Conservation (phyloP, 106 monocot genomes). For the Apostasia shenzhenica region DNA sequence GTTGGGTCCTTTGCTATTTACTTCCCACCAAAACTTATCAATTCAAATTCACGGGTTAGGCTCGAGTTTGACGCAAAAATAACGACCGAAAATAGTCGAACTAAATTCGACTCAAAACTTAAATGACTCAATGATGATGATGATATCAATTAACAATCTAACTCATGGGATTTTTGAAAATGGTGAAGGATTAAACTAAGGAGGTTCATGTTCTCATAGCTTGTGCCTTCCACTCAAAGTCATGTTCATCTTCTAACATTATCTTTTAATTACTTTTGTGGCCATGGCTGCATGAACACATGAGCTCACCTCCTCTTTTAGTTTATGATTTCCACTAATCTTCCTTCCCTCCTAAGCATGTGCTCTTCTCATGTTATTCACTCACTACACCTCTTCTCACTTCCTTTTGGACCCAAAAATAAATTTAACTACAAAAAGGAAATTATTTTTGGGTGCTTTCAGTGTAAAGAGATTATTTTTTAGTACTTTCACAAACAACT, state of each 20-base stretch:
- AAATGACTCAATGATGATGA: no score
- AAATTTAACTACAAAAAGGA: no score
- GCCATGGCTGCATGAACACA: conserved; percentile 25
- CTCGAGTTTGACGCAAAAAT: conserved; percentile 3
- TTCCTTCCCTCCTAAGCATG: conserved; percentile 28
- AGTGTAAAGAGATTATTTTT: no score
- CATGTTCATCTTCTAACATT: conserved; percentile 37
- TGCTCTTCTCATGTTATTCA: conserved; percentile 36
- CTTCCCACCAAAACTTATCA: neutral
- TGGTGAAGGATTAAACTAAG: conserved; percentile 14
- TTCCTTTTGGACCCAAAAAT: no score
- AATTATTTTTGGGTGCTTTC: no score
- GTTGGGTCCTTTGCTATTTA: conserved; percentile 12
- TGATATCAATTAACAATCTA: neutral
- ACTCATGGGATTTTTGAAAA: conserved; percentile 1
- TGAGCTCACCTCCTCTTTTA: conserved; percentile 26
- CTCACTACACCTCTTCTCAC: conserved; percentile 5
- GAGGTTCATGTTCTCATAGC: conserved; percentile 33
- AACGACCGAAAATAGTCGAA: no score
- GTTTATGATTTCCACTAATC: conserved; percentile 25
- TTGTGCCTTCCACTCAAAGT: conserved; percentile 65
- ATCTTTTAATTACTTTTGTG: conserved; percentile 32
- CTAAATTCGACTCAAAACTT: no score
- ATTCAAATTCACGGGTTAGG: neutral
- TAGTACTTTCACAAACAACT: no score